phyloP scores from a whole-genome alignment of 306 rosid genomes.

The Vigna unguiculata region DNA sequence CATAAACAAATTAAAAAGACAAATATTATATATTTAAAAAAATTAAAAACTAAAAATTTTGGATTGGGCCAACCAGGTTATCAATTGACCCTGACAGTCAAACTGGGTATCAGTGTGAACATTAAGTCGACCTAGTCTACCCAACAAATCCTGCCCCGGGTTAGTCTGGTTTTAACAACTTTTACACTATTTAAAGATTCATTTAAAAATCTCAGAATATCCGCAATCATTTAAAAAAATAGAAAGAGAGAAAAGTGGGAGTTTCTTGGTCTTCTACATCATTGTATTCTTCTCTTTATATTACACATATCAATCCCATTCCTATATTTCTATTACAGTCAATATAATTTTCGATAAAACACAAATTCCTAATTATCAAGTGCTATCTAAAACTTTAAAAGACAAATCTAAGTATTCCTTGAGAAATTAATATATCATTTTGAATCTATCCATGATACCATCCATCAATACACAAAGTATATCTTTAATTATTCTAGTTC shows the following conservation, averaged over 20 bases:
- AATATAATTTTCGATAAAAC: constrained; percentile 23
- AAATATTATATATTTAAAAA: too few species aligned
- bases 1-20: too few species aligned
- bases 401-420: constrained; percentile 21
- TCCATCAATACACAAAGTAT: background rate
- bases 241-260: background rate
- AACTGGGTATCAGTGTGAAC: too few species aligned
- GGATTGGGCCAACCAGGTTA: too few species aligned
- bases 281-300: constrained; percentile 4
- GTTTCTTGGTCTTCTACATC: constrained; percentile 13
- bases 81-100: too few species aligned
- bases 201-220: constrained; percentile 27
- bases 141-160: too few species aligned
- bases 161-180: too few species aligned
- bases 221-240: background rate
- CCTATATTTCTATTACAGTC: background rate
- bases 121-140: too few species aligned
- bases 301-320: background rate
- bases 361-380: constrained; percentile 1
- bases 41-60: too few species aligned
- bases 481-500: background rate
- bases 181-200: constrained; percentile 6
- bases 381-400: background rate
- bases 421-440: constrained; percentile 3
- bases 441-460: constrained; percentile 1